Evolutionary conservation across 2,329 filamentous ascomycete genomes (phyloP), one percentile per base, ranked within the genome.

Genomic region (Bipolaris victoriae): DNA sequence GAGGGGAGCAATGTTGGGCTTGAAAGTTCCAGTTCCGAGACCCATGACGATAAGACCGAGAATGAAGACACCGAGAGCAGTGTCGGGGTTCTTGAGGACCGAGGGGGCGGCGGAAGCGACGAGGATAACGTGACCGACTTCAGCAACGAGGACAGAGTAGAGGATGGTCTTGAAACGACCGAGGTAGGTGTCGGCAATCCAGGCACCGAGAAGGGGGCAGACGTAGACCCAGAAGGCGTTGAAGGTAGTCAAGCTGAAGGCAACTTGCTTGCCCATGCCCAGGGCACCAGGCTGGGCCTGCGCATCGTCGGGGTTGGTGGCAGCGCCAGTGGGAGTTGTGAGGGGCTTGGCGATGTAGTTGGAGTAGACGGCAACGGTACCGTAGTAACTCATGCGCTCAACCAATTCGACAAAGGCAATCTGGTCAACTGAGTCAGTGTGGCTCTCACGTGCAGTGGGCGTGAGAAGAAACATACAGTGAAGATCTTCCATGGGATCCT

Each of bases 1-100:
- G 58, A 85, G 67, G 44, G 82, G 83, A 49, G 81, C 79, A 43
- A 84, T 82, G 73, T 89, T 90, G 64, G 85, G 84, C 78, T 90
- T 90, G 79, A 90, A 89, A 58, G 86, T 86, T 65, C 88, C 88
- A 1, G 87, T 89, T 50, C 87, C 88, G 11, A 89, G 71, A 58
- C 87, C 88, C 59, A 89, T 87, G 60, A 89, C 72, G 64, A 90
- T 79, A 61, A 87, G 80, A 9, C 85, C 78, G 13, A 80, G 75
- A 46, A 85, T 76, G 66, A 87, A 82, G n/a, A 82, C 83, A 47
- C 78, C 81, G n/a, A 87, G 70, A 37, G 82, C 81, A 26, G 78
- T 78, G 39, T 83, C 79, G 2, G 73, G 61, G 52, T 80, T 72
- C 13, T 80, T 74, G 24, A 88, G 73, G 26, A 85, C 76, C 2